Base-by-base conservation (phyloP, 371 early-diverging fungal species). In the Rhizopus microsporus region DNA sequence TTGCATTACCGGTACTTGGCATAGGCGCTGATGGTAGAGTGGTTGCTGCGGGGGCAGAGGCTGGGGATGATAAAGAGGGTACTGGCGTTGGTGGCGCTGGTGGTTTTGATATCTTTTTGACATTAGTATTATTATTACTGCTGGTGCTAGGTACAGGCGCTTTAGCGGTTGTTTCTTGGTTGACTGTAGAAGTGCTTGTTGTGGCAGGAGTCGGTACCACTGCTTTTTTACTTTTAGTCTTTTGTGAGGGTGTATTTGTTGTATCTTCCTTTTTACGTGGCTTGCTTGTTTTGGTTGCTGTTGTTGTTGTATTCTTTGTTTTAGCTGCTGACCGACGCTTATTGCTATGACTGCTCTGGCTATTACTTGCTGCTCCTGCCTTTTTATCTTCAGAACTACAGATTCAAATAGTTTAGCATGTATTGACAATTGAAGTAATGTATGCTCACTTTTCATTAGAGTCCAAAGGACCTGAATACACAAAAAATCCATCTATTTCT, bases 381-480 rank as follows among this genome's bases (percentile, higher is more conserved):
- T 35, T 44, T 35, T 45, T 54, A 13, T 54, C 34, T 55, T 37
- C 15, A 12, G 35, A 8, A 31, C 51, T 8, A 30, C 12, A 40
- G 44, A 51, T 46, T 7, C 39, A n/a, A 35, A 43, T 5, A 30
- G 47, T 1, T 7, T 16, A 15, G 45, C 23, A 2, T 23, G 2
- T 23, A 23, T 23, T 23, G 23, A 23, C 23, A 23, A 23, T 49
- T 2, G 17, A 9, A 31, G 9, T 31, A 54, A 10, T 13, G 29
- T 46, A 17, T 0, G 5, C 68, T 62, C 73, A 84, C 84, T 57
- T 58, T 59, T 74, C 76, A 29, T 73, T 70, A 1, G 68, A 75
- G 16, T 78, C 80, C 46, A 82, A 59, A 0, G 78, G 69, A 2
- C 84, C 84, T 39, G 78, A 68, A 48, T 72, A 82, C 1, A 71